These are phyloP conservation scores for Trichosporon coremiiforme DNA, from an alignment of 1,284 basidiomycete species.

Conservation along the genomic window DNA sequence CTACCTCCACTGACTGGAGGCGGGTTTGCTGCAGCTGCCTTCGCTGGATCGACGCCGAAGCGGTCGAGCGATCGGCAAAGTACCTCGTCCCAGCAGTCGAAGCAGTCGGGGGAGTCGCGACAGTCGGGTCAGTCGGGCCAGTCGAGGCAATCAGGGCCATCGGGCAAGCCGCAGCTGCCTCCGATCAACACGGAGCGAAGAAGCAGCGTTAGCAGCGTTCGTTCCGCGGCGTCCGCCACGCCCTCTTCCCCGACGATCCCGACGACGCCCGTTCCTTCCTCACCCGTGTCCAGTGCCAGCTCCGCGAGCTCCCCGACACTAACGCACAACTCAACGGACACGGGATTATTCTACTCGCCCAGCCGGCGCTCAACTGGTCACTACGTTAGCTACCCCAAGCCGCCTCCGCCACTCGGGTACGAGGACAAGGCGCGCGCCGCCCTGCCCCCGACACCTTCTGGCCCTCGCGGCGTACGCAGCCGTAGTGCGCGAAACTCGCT, in stretches of 20 bases:
- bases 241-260: neutral
- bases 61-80: neutral
- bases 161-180: neutral
- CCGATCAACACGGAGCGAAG: neutral
- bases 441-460: neutral
- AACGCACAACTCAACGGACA: constrained; percentile 1
- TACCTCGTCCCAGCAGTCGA: neutral
- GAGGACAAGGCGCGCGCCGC: constrained; percentile 3
- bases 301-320: neutral
- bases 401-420: neutral
- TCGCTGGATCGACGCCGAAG: constrained; percentile 1
- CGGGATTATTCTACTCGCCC: neutral
- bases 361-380: neutral
- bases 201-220: neutral
- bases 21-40: neutral
- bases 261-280: neutral
- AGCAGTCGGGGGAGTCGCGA: neutral
- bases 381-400: constrained; percentile 8
- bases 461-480: neutral
- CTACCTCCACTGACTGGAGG: neutral
- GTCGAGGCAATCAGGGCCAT: neutral
- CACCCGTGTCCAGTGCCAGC: neutral
- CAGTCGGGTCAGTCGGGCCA: neutral
- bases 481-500: neutral
- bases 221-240: neutral